Percentiles rank a stretch among this genome's conserved stretches.
phyloP scores from a whole-genome alignment of 176 grass and related monocot genomes.

The Zea mays region Zm-B73-REFERENCE-NAM-5.0 NC_050099.1:71447001-71447500 shows the following conservation, averaged over 20 bases:
- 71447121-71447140: slow-evolving; percentile 27
- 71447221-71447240: not conserved
- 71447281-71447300: not conserved
- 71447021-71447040: not conserved
- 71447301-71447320: not conserved
- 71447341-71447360: not conserved
- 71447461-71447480: not conserved
- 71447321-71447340: not conserved
- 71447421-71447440: too few species aligned
- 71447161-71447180: slow-evolving; percentile 23
- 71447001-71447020: not conserved
- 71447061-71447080: not conserved
- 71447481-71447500: too few species aligned
- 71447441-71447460: not conserved
- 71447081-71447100: slow-evolving; percentile 4
- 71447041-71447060: not conserved
- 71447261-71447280: not conserved
- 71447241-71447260: not conserved
- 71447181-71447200: too few species aligned
- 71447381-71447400: too few species aligned
- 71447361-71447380: not conserved
- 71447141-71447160: slow-evolving; percentile 3
- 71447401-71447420: too few species aligned
- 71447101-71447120: slow-evolving; percentile 28
- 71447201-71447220: not conserved